Conservation (phyloP, 257 asterid genomes). For the Oldenlandia corymbosa region DNA sequence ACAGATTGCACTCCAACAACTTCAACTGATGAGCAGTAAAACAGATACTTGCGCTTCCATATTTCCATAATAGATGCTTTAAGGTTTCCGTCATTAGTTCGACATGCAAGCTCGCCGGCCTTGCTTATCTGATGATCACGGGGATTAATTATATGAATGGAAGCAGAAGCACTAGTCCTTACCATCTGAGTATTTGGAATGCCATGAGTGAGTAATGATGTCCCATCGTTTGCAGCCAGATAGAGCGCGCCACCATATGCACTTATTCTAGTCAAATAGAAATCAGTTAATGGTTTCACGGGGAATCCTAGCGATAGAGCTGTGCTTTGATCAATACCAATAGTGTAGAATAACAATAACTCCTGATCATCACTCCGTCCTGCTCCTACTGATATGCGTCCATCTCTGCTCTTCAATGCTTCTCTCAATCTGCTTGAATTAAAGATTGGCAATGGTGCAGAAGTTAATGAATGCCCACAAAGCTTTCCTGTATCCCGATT, state of each 20-base stretch:
- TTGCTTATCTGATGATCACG: constrained; percentile 19
- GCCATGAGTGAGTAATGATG: constrained; percentile 24
- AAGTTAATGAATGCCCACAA: constrained; percentile 29
- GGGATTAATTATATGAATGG: constrained; percentile 19
- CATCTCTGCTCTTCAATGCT: constrained; percentile 31
- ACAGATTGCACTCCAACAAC: constrained; percentile 45
- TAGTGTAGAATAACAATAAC: constrained; percentile 25
- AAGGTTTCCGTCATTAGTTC: neutral
- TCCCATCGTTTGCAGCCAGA: constrained; percentile 44
- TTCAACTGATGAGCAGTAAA: constrained; percentile 35
- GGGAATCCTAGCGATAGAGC: constrained; percentile 43
- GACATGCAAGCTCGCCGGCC: constrained; percentile 33
- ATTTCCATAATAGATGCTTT: constrained; percentile 12
- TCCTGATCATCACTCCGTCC: constrained; percentile 32
- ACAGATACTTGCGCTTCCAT: constrained; percentile 16
- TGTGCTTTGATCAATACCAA: constrained; percentile 24
- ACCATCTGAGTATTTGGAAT: constrained; percentile 31
- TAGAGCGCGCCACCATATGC: constrained; percentile 34
- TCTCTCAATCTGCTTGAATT: constrained; percentile 35
- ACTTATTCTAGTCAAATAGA: constrained; percentile 17
- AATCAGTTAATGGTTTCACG: constrained; percentile 23
- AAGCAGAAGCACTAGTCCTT: constrained; percentile 17
- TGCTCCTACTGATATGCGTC: constrained; percentile 33
- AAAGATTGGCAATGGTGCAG: neutral
- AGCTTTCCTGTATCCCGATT: constrained; percentile 30